A percentile compares a stretch with the other conserved stretches of the same genome.
These are phyloP conservation scores for Cutaneotrichosporon curvatum DNA, from an alignment of 1,284 basidiomycete genomes.

Conservation along the genomic window DNA sequence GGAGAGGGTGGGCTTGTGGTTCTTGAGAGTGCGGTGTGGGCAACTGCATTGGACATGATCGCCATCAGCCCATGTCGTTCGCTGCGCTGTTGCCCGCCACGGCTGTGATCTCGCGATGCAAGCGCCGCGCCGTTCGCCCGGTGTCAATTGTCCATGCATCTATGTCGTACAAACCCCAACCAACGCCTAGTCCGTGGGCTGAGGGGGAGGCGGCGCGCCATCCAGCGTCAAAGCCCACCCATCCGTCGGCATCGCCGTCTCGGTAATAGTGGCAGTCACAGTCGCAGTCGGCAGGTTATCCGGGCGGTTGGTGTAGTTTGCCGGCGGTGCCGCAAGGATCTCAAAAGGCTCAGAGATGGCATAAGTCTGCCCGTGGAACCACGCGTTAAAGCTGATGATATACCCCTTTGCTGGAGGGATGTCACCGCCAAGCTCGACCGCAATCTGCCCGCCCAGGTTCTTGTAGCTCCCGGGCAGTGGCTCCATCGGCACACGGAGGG, in stretches of 20 bases:
- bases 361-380: constrained; percentile 37
- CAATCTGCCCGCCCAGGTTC: constrained; percentile 42
- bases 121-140: too few species aligned
- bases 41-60: too few species aligned
- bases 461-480: constrained; percentile 27
- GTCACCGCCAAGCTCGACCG: constrained; percentile 32
- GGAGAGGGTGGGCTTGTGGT: too few species aligned
- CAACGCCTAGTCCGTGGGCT: background rate
- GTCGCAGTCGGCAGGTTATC: constrained; percentile 33
- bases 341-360: constrained; percentile 39
- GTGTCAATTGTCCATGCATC: too few species aligned
- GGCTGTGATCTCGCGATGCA: too few species aligned
- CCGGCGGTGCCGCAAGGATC: constrained; percentile 25
- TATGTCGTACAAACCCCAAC: too few species aligned
- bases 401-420: constrained; percentile 38
- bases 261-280: constrained; percentile 37
- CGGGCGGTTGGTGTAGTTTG: constrained; percentile 4
- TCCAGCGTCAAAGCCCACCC: constrained; percentile 40
- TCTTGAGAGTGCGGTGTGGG: too few species aligned
- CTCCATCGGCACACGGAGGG: constrained; percentile 38
- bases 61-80: too few species aligned
- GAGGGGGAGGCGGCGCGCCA: constrained; percentile 15
- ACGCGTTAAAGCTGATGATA: constrained; percentile 41
- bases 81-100: too few species aligned
- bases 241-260: constrained; percentile 29